phyloP scores from a whole-genome alignment of 2,329 filamentous ascomycete species.

The Penicillium sp. region DNA sequence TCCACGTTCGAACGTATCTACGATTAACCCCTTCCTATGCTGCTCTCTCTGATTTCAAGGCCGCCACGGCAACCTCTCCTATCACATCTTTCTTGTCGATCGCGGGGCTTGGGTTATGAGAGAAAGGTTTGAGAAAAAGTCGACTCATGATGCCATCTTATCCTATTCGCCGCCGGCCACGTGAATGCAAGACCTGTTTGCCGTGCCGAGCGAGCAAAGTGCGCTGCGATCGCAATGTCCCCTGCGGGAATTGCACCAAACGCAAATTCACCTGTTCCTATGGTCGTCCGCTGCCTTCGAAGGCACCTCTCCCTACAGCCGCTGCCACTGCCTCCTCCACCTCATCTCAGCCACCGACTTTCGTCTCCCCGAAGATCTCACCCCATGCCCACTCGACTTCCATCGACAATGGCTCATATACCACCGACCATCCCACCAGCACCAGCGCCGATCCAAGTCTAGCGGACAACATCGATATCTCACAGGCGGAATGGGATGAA shows the following conservation, averaged over 20 bases:
- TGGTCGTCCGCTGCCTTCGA: conserved; percentile 28
- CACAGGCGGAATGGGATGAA: conserved; percentile 36
- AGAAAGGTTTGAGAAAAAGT: not conserved
- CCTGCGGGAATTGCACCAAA: conserved; percentile 43
- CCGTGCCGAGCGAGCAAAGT: conserved; percentile 51
- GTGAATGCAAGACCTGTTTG: conserved; percentile 47
- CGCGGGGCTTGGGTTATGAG: conserved; percentile 17
- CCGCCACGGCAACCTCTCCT: conserved; percentile 14
- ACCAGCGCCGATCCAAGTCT: conserved; percentile 20
- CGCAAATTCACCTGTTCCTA: conserved; percentile 41
- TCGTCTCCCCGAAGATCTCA: conserved; percentile 13
- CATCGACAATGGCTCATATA: conserved; percentile 21
- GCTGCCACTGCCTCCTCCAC: conserved; percentile 14
- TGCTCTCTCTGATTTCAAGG: conserved; percentile 14
- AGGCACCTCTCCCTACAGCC: conserved; percentile 14
- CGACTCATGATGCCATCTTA: conserved; percentile 30
- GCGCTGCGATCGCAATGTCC: conserved; percentile 43
- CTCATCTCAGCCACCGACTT: conserved; percentile 18
- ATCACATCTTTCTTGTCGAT: conserved; percentile 9
- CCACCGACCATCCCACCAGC: conserved; percentile 17
- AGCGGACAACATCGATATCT: conserved; percentile 31
- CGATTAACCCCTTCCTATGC: conserved; percentile 17
- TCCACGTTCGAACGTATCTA: conserved; percentile 6
- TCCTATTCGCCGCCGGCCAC: conserved; percentile 36
- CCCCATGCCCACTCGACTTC: conserved; percentile 10